Base-by-base conservation (phyloP, 768 basidiomycete genomes). In the Mycena olivaceomarginata region DNA sequence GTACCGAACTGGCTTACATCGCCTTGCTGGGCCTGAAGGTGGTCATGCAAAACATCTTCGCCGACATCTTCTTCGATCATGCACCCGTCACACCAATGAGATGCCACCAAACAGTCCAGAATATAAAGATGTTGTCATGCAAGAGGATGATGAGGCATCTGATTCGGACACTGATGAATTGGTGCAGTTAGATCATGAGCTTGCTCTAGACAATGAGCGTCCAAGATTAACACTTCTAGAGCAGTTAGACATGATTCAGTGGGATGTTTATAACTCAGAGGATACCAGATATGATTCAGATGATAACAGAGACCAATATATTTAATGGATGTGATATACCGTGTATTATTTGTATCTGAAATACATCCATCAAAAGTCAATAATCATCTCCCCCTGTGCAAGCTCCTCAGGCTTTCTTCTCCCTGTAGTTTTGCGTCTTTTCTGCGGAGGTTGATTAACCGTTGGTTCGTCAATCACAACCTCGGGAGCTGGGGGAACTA, bases 1-100 rank as follows among this genome's bases (percentile, higher is more conserved):
- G 18, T 77, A 77, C 43, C 59, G 72, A 3, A 46, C 39, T 22
- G 76, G 76, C 0, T 31, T 77, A 5, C 67, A 74, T 18, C 67
- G 53, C 1, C 68, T 77, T 11, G 72, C 76, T 25, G 76, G 76
- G 1, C 12, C 45, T 5, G 57, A 62, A 10, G 76, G 76, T n/a
- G 76, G 67, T 4, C 76, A 77, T 74, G 67, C 76, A 43, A 73
- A 65, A 59, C 76, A 77, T 40, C 67, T 77, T 25, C 62, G 45
- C 7, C 46, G 64, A 0, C 76, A 77, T 65, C 7, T 37, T 13
- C 53, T 77, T 2, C 71, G 72, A 13, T 67, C 20, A 25, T 51
- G 76, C 9, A 51, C 39, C 6, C 60, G 72, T 11, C 72, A 77
- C 31, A 10, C 4, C 20, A 62, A 70, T 63, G 56, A 43, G 51